Percentiles rank a stretch among this genome's conserved stretches.
These are phyloP conservation scores for Hypericum perforatum DNA, from an alignment of 345 rosid genomes.

Conservation along the genomic window DNA sequence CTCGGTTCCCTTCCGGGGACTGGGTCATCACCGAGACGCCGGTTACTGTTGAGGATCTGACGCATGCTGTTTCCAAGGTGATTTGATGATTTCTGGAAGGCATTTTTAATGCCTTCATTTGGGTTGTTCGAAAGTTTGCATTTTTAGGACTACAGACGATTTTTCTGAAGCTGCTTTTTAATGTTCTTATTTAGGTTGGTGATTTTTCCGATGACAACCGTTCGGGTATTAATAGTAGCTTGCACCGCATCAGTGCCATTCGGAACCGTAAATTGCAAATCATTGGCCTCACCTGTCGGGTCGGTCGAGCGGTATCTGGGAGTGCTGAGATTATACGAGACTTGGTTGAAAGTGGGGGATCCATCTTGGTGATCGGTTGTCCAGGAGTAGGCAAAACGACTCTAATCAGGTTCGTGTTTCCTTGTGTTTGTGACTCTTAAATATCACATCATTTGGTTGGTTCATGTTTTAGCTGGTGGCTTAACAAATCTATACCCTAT, in stretches of 20 bases:
- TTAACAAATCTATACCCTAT: not conserved
- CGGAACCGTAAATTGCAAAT: constrained; percentile 81
- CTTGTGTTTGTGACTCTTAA: not conserved
- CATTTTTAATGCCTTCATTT: not conserved
- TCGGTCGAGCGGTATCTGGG: constrained; percentile 83
- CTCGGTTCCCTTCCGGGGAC: constrained; percentile 91
- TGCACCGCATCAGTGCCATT: constrained; percentile 93
- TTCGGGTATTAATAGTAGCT: constrained; percentile 77
- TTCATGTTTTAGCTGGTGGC: not conserved
- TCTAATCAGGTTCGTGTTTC: constrained; percentile 58
- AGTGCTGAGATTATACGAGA: constrained; percentile 80
- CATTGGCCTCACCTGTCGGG: constrained; percentile 90
- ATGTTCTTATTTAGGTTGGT: constrained; percentile 53
- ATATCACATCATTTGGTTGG: constrained; percentile 1
- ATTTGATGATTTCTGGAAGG: constrained; percentile 27
- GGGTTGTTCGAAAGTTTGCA: not conserved
- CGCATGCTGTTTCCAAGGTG: constrained; percentile 75
- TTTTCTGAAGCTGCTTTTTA: constrained; percentile 6
- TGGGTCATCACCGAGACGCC: constrained; percentile 67
- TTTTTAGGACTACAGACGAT: too few species aligned
- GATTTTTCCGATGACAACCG: constrained; percentile 94
- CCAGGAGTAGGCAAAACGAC: constrained; percentile 99
- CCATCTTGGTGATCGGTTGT: constrained; percentile 85
- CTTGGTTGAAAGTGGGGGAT: constrained; percentile 79
- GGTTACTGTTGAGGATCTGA: constrained; percentile 64